A percentile compares a stretch with the other conserved stretches of the same genome.
Conservation (phyloP, 768 basidiomycete genomes). For the Antrodiella citrinella region DNA sequence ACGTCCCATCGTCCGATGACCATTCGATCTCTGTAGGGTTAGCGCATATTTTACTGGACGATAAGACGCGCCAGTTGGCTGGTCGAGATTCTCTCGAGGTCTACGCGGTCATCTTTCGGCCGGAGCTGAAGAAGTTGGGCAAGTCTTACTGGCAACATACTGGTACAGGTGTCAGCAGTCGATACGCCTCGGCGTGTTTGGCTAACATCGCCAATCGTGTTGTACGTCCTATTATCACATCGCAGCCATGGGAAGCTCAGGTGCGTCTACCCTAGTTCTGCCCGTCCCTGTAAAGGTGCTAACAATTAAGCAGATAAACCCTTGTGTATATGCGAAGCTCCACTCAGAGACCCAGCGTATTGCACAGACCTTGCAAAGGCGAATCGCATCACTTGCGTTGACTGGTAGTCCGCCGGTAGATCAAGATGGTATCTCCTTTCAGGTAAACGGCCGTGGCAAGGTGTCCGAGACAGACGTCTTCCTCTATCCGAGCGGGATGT, state of each 20-base stretch:
- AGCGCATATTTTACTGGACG: background rate
- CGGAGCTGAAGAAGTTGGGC: conserved; percentile 19
- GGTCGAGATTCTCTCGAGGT: conserved; percentile 22
- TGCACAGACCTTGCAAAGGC: conserved; percentile 7
- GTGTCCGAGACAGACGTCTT: conserved; percentile 41
- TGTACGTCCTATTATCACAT: conserved; percentile 31
- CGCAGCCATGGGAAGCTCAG: no score
- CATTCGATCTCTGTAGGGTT: background rate
- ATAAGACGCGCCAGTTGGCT: background rate
- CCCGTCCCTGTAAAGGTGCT: no score
- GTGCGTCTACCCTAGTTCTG: no score
- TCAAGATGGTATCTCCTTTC: conserved; percentile 16
- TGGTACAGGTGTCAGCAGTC: conserved; percentile 39
- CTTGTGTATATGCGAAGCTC: conserved; percentile 21
- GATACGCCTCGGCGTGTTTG: conserved; percentile 38
- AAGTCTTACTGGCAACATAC: conserved; percentile 48
- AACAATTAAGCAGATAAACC: no score
- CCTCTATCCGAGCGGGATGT: conserved; percentile 44
- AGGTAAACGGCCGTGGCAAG: conserved; percentile 26
- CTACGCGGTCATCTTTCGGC: conserved; percentile 33
- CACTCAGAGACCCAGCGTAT: conserved; percentile 7
- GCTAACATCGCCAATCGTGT: conserved; percentile 31
- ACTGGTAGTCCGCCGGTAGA: conserved; percentile 15
- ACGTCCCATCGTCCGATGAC: background rate
- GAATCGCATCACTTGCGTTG: conserved; percentile 6